A percentile compares a stretch with the other conserved stretches of the same genome.
These are phyloP conservation scores for Scheffersomyces ergatensis DNA, from an alignment of 805 yeast genomes.

Conservation along the genomic window DNA sequence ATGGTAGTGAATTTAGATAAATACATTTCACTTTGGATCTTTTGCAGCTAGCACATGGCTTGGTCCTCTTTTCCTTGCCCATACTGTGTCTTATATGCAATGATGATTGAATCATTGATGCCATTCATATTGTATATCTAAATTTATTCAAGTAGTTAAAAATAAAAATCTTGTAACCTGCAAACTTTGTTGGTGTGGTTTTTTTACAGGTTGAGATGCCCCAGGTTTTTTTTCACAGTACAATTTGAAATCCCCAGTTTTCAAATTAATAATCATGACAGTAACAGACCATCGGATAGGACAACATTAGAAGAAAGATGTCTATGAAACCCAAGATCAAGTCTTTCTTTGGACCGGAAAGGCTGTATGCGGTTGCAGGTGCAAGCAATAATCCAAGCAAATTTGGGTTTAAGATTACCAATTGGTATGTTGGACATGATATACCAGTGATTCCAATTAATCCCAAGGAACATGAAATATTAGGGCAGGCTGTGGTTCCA, in stretches of 20 bases:
- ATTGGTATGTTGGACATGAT: conserved; percentile 60
- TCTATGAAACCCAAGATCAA: conserved; percentile 37
- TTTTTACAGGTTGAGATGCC: no score
- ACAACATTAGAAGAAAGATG: no score
- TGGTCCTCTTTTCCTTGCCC: conserved; percentile 43
- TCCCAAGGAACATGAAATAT: conserved; percentile 50
- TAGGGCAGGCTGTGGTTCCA: conserved; percentile 38
- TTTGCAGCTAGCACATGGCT: conserved; percentile 65
- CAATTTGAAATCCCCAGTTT: no score
- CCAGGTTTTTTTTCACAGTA: no score
- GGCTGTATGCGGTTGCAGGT: conserved; percentile 66
- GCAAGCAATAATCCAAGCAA: conserved; percentile 64
- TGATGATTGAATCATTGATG: no score
- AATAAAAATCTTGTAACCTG: no score
- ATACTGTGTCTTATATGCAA: no score
- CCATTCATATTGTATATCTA: no score
- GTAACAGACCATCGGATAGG: no score
- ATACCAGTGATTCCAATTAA: conserved; percentile 67
- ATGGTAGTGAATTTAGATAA: conserved; percentile 47
- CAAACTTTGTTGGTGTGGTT: no score
- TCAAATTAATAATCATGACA: no score
- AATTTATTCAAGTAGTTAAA: no score
- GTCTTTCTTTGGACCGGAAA: conserved; percentile 49
- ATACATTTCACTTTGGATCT: conserved; percentile 62
- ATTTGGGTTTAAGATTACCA: conserved; percentile 66